phyloP scores from a whole-genome alignment of 805 yeast species.

The Danielozyma ontarioensis region DNA sequence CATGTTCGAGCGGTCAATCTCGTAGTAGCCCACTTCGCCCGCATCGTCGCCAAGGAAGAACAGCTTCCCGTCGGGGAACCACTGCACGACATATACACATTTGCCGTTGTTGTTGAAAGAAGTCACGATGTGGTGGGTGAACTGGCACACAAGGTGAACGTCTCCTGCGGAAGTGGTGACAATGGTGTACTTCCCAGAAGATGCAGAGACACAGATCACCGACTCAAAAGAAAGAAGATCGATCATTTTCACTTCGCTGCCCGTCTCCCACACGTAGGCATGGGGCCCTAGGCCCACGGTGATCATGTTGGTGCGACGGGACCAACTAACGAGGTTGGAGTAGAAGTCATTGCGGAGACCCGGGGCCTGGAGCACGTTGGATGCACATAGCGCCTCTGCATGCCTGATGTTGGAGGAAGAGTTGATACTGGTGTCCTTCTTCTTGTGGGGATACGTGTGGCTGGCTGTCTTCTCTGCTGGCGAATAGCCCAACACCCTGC shows the following conservation, averaged over 20 bases:
- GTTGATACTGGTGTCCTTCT: conserved; percentile 8
- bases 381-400: conserved; percentile 3
- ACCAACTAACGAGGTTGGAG: conserved; percentile 73
- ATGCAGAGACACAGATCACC: conserved; percentile 56
- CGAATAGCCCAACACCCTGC: conserved; percentile 37
- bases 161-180: conserved; percentile 59
- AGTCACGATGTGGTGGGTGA: conserved; percentile 9
- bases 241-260: conserved; percentile 36
- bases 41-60: conserved; percentile 61
- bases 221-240: conserved; percentile 39
- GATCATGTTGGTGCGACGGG: conserved; percentile 41
- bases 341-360: conserved; percentile 73
- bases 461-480: conserved; percentile 1
- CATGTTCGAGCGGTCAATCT: conserved; percentile 13
- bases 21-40: conserved; percentile 51
- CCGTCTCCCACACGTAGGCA: conserved; percentile 61
- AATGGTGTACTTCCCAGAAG: conserved; percentile 41
- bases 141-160: conserved; percentile 42
- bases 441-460: conserved; percentile 5
- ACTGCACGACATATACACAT: conserved; percentile 53
- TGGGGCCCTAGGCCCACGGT: conserved; percentile 63
- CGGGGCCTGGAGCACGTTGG: conserved; percentile 46
- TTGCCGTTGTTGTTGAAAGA: conserved; percentile 18
- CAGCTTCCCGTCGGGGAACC: conserved; percentile 45
- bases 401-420: conserved; percentile 6